Percentiles rank a stretch among this genome's conserved stretches.
phyloP scores from a whole-genome alignment of 2,329 filamentous ascomycete genomes.

The Botrytis byssoidea region DNA sequence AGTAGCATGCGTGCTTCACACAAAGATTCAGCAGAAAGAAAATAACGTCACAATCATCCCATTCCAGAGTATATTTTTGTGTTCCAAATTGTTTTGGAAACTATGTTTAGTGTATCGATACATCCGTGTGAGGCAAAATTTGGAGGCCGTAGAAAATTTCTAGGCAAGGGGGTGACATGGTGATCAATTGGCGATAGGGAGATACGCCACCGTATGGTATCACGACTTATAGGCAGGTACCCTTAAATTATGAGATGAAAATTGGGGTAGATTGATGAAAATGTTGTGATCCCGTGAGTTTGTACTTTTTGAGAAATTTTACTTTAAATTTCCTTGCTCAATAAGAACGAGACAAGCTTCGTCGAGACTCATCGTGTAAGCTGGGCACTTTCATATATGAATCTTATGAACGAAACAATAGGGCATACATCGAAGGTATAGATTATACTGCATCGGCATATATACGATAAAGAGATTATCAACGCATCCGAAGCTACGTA shows the following conservation, averaged over 20 bases:
- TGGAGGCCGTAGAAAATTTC: background rate
- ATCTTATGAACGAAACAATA: background rate
- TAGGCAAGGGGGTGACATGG: background rate
- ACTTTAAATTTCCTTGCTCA: background rate
- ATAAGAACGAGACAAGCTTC: background rate
- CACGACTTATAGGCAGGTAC: conserved; percentile 19
- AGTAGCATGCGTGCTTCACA: background rate
- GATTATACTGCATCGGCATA: background rate
- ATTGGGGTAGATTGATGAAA: conserved; percentile 12
- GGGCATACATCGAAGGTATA: background rate
- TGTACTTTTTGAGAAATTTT: background rate
- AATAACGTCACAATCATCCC: background rate
- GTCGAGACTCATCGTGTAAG: background rate
- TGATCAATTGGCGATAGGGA: background rate
- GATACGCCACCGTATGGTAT: background rate
- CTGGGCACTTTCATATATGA: background rate
- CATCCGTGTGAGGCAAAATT: background rate
- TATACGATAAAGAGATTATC: background rate
- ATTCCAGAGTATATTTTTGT: background rate
- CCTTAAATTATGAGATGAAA: conserved; percentile 11
- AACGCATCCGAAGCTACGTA: background rate
- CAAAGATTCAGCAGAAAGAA: background rate
- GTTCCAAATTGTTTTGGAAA: conserved; percentile 13
- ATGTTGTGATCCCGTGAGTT: conserved; percentile 21
- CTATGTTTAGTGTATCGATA: conserved; percentile 11